phyloP scores from a whole-genome alignment of 768 basidiomycete species.

The Tulasnella sp. region DNA sequence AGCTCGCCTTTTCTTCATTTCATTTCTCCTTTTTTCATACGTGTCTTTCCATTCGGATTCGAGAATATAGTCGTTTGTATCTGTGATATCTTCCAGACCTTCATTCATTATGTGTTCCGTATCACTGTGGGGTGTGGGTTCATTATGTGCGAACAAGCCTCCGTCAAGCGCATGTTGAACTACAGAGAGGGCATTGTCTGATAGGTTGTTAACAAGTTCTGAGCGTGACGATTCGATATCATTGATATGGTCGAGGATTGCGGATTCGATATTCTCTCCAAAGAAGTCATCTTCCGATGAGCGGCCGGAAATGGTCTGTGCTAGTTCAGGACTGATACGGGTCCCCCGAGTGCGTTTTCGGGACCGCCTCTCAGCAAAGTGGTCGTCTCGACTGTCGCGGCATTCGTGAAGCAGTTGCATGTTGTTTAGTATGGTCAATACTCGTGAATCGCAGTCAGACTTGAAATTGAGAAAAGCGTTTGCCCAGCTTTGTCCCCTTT shows the following conservation, averaged over 20 bases:
- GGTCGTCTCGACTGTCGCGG: background rate
- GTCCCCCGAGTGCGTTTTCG: background rate
- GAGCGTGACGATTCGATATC: background rate
- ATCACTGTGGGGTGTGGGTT: no score
- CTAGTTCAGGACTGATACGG: no score
- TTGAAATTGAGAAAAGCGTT: background rate
- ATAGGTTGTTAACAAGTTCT: background rate
- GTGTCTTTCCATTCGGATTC: no score
- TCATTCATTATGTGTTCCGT: no score
- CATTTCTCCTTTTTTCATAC: no score
- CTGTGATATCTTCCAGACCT: no score
- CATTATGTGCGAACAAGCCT: no score
- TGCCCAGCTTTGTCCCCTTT: background rate
- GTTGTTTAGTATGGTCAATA: background rate
- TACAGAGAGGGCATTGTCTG: background rate
- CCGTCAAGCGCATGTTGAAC: background rate
- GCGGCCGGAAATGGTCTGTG: no score
- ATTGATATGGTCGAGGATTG: background rate
- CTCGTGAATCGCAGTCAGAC: background rate
- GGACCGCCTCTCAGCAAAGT: background rate
- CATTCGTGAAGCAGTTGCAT: background rate
- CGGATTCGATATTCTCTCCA: background rate
- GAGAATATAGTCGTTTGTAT: no score
- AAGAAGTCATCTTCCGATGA: background rate
- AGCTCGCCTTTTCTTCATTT: no score